These are phyloP conservation scores for Neurospora sp. DNA, from an alignment of 495 filamentous ascomycete species.

Conservation along the genomic window DNA sequence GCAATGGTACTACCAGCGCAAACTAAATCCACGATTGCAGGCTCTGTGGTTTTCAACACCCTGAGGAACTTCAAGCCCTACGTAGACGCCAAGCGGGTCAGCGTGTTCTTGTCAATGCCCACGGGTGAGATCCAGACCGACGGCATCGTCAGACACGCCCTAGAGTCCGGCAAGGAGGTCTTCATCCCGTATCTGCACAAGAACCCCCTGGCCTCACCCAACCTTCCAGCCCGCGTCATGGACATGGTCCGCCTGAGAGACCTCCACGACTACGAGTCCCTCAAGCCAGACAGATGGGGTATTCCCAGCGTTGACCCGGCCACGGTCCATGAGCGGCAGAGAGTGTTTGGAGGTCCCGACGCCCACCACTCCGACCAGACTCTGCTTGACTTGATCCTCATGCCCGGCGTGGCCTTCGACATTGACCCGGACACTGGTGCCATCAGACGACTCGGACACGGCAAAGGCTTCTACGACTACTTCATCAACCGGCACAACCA, in stretches of 20 bases:
- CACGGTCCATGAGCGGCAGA: conserved; percentile 51
- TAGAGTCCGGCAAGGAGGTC: conserved; percentile 66
- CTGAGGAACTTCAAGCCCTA: conserved; percentile 50
- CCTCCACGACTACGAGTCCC: conserved; percentile 60
- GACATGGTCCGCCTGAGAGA: conserved; percentile 80
- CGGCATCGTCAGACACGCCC: conserved; percentile 67
- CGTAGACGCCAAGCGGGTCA: conserved; percentile 57
- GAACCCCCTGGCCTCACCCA: conserved; percentile 30
- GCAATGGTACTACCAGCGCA: neutral
- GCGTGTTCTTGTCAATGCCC: conserved; percentile 91
- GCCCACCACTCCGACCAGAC: conserved; percentile 35
- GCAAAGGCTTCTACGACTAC: conserved; percentile 93
- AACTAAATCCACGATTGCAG: conserved; percentile 29
- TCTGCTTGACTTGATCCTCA: conserved; percentile 68
- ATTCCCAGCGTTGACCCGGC: conserved; percentile 67
- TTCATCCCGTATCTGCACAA: conserved; percentile 85
- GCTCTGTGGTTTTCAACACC: conserved; percentile 43
- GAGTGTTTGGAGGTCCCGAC: conserved; percentile 53
- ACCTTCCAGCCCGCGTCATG: conserved; percentile 59
- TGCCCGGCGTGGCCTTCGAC: conserved; percentile 95
- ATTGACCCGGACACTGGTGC: conserved; percentile 29
- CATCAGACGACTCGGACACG: conserved; percentile 77
- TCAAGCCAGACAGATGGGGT: conserved; percentile 77
- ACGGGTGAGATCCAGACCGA: conserved; percentile 71
- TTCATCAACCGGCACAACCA: conserved; percentile 66